A percentile compares a stretch with the other conserved stretches of the same genome.
Evolutionary conservation across 306 rosid species (phyloP).

Genomic region (Acacia confusa): DNA sequence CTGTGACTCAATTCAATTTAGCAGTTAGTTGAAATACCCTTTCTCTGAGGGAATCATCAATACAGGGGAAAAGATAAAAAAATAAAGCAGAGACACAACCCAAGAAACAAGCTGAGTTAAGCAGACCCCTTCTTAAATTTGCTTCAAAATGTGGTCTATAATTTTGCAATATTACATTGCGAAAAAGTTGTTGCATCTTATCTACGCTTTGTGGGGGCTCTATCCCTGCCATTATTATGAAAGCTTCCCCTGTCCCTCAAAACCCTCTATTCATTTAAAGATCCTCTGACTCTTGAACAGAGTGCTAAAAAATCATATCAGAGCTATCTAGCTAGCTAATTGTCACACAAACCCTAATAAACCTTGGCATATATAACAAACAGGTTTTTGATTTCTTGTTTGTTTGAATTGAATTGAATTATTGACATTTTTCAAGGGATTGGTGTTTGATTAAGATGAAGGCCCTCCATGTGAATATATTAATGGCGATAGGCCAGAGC

Average conservation of each 20-base stretch:
- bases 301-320: background rate
- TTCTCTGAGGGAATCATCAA: background rate
- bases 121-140: background rate
- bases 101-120: background rate
- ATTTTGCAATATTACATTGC: background rate
- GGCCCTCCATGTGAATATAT: slow-evolving; percentile 32
- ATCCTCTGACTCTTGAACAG: slow-evolving; percentile 10
- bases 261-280: slow-evolving; percentile 17
- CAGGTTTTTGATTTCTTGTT: background rate
- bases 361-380: background rate
- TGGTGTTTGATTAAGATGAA: background rate
- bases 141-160: slow-evolving; percentile 31
- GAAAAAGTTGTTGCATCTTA: background rate
- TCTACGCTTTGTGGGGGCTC: background rate
- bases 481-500: background rate
- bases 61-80: background rate
- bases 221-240: slow-evolving; percentile 11
- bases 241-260: slow-evolving; percentile 13
- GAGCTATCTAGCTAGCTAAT: background rate
- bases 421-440: background rate
- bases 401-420: background rate
- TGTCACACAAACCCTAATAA: background rate
- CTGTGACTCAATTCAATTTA: background rate
- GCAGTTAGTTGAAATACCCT: background rate
- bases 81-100: background rate